Base-by-base conservation (phyloP, 805 yeast genomes). In the Nakazawaea wickerhamii region DNA sequence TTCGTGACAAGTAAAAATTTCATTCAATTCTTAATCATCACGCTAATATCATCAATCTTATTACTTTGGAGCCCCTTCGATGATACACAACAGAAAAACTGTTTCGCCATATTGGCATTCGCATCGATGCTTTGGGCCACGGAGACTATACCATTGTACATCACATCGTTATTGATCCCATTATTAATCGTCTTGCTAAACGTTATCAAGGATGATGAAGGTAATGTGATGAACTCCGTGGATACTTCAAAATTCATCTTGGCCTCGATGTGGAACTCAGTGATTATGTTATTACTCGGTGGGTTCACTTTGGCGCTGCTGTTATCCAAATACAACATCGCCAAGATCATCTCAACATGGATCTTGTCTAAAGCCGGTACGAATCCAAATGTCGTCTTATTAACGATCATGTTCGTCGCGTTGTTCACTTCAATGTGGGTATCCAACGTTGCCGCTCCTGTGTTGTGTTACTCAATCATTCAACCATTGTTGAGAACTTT, bases 281-380 rank as follows among this genome's bases (percentile, higher is more conserved):
- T 89, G 13, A 87, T 93, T 49, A 79, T 90, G 84, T 67, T 91
- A 30, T 67, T 91, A 40, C 65, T 91, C 9, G 98, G 98, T 50
- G 99, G 99, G 1, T 91, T 91, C 63, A 83, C 97, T 0, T 66
- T 91, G 44, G 98, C 99, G 10, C 96, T 95, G 13, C 96, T 96
- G 0, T 68, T 91, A 44, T 87, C 96, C 36, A 91, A 90, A 63
- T 87, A 85, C 65, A 83, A 88, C 56, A 77, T 91, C 46, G 97
- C 96, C 41, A 88, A 84, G 57, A 73, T 83, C 19, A 69, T 90
- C 22, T 89, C 96, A 4, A 86, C 96, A 0, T 77, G 77, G 61
- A 81, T 91, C 46, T 67, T 93, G 44, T 77, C 89, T 2, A 73
- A 76, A 38, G 95, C 95, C 2, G 96, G 97, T 9, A 84, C 91